phyloP scores from a whole-genome alignment of 139 green algal species.

The Limnomonas spitsbergensis region DNA sequence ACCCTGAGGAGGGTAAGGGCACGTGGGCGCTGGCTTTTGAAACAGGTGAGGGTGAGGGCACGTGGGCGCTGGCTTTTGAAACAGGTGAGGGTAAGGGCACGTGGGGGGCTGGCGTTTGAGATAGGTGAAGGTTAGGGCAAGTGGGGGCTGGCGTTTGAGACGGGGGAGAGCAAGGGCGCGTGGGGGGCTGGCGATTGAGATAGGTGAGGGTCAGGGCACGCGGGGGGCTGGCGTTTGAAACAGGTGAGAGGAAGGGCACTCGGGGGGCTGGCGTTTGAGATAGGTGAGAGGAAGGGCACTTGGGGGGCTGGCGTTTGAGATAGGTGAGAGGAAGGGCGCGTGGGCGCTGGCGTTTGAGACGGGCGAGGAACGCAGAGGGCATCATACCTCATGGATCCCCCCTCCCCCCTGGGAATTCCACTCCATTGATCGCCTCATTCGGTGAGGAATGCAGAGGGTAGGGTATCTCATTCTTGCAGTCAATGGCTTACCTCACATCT shows the following conservation, averaged over 20 bases:
- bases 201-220: neutral
- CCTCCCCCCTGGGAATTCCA: too few relatives aligned
- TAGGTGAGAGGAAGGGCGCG: constrained; percentile 57
- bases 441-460: too few relatives aligned
- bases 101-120: neutral
- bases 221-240: neutral
- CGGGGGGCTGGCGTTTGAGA: constrained; percentile 57
- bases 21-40: constrained; percentile 61
- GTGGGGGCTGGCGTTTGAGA: constrained; percentile 57
- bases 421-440: too few relatives aligned
- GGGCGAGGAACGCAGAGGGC: constrained; percentile 14
- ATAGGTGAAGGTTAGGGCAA: constrained; percentile 58
- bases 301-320: neutral
- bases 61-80: too few relatives aligned
- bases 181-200: too few relatives aligned
- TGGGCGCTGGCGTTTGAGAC: constrained; percentile 59
- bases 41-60: constrained; percentile 22
- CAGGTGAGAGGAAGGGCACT: constrained; percentile 58
- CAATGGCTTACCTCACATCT: too few relatives aligned
- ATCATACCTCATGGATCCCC: too few relatives aligned
- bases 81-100: neutral
- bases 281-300: neutral
- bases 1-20: constrained; percentile 75
- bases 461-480: too few relatives aligned
- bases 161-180: constrained; percentile 19